Conservation (phyloP, 2,329 filamentous ascomycete genomes). For the Geosmithia morbida region DNA sequence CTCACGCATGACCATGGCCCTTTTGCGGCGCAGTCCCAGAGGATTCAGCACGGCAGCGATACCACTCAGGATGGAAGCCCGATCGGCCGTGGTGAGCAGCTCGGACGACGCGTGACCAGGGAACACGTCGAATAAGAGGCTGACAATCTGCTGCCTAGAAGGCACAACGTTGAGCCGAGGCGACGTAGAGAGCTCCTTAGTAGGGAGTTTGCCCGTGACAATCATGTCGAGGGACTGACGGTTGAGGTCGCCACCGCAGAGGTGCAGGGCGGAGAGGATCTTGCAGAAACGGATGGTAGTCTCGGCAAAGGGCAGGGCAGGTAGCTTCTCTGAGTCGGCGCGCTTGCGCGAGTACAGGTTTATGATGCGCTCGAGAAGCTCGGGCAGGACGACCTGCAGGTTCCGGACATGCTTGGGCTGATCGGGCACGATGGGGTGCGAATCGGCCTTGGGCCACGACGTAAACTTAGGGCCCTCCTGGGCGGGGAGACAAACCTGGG, state of each 20-base stretch:
- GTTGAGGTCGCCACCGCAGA: slow-evolving; percentile 48
- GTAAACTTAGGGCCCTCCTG: slow-evolving; percentile 30
- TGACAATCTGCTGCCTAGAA: slow-evolving; percentile 48
- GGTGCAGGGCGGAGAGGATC: slow-evolving; percentile 51
- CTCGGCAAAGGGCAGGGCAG: slow-evolving; percentile 58
- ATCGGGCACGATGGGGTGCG: slow-evolving; percentile 18
- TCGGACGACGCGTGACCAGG: slow-evolving; percentile 42
- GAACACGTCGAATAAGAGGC: slow-evolving; percentile 48
- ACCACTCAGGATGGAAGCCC: slow-evolving; percentile 67
- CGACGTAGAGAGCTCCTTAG: slow-evolving; percentile 32
- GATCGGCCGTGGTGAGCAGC: slow-evolving; percentile 57
- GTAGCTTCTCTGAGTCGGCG: slow-evolving; percentile 57
- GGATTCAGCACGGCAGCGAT: slow-evolving; percentile 75
- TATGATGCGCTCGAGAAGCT: slow-evolving; percentile 61
- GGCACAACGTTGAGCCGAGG: slow-evolving; percentile 41
- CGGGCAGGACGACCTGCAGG: slow-evolving; percentile 49
- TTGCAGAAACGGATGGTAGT: slow-evolving; percentile 60
- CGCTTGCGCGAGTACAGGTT: slow-evolving; percentile 59
- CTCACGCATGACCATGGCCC: slow-evolving; percentile 78
- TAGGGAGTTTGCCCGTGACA: slow-evolving; percentile 44
- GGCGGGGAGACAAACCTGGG: slow-evolving; percentile 35
- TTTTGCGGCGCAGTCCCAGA: slow-evolving; percentile 74
- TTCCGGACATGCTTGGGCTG: slow-evolving; percentile 39
- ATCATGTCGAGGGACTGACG: slow-evolving; percentile 48
- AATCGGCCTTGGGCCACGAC: slow-evolving; percentile 9